Evolutionary conservation across 176 grass and related monocot species (phyloP), one percentile per base, ranked within the genome.

Genomic region (Thalia dealbata): DNA sequence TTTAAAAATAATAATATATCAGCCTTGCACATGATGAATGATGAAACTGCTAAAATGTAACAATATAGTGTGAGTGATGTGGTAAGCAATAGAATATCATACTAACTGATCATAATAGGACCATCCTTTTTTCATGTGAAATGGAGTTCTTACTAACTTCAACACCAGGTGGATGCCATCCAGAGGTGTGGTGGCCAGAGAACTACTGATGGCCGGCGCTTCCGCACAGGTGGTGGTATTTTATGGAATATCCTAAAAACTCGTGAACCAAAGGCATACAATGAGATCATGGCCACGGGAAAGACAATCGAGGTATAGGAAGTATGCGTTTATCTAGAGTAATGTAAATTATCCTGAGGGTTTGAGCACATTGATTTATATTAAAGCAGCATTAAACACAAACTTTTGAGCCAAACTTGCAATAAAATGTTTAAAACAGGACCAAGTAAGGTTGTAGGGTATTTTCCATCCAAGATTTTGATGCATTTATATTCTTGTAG

Each of bases 191-290:
- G 95, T 55, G 90, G 90, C 46, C 95, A 93, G 71, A 88, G 69
- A 19, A 73, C 78, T 76, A 83, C 79, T 86, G 90, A 99, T 78
- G 95, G 90, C 76, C 92, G 75, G 73, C 85, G 87, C 43, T 84
- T 88, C 60, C 90, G 87, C 46, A 91, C 87, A 58, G 95, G 87
- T 66, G 95, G 95, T 50, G 95, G 95, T 67, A 88, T 99, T 84
- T 86, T 99, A 18, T 99, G 90, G 90, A 99, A 93, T 81, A 99
- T 99, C 52, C 79, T 99, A 41, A 99, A 99, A 81, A 86, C 85
- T 11, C 90, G 90, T 69, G 95, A 99, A 50, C 95, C 90, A 46
- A 99, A 86, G 72, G 90, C 89, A 46, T 99, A 93, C 75, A 99
- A 93, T 76, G 87, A 99, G 85, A 99, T 99, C 64, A 93, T 99